Evolutionary conservation across 345 rosid species (phyloP).

Genomic region (Cardamine occulta): DNA sequence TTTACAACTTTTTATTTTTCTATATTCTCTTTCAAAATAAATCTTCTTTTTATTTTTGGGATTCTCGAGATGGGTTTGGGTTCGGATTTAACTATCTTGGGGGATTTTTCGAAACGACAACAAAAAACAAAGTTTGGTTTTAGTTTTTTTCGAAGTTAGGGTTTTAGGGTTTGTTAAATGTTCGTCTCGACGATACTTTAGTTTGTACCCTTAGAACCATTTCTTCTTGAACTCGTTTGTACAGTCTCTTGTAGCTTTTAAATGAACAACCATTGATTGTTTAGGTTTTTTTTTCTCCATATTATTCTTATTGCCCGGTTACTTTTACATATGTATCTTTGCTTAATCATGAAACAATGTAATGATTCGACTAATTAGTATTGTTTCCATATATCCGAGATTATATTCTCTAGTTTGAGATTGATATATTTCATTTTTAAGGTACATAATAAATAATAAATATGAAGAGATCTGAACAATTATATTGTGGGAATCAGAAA

Average conservation of each 20-base stretch:
- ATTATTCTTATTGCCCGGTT: background rate
- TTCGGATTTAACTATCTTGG: slow-evolving; percentile 22
- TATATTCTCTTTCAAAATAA: slow-evolving; percentile 7
- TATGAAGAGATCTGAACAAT: slow-evolving; percentile 25
- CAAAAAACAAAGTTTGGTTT: background rate
- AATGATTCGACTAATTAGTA: background rate
- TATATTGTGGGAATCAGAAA: slow-evolving; percentile 24
- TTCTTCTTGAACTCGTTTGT: slow-evolving; percentile 42
- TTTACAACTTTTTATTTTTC: background rate
- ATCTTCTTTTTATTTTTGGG: slow-evolving; percentile 6
- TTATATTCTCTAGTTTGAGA: slow-evolving; percentile 8
- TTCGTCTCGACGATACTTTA: slow-evolving; percentile 27
- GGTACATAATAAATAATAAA: no score
- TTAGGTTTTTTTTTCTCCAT: background rate
- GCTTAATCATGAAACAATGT: slow-evolving; percentile 9
- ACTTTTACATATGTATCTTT: slow-evolving; percentile 10
- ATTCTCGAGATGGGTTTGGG: slow-evolving; percentile 34
- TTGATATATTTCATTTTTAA: background rate
- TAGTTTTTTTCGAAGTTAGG: slow-evolving; percentile 46
- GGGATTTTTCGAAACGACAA: slow-evolving; percentile 34
- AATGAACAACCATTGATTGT: slow-evolving; percentile 26
- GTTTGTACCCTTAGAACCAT: slow-evolving; percentile 27
- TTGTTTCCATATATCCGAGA: slow-evolving; percentile 1
- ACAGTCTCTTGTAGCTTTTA: slow-evolving; percentile 27
- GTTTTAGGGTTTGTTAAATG: slow-evolving; percentile 39